phyloP scores from a whole-genome alignment of 495 filamentous ascomycete genomes.

The Wilcoxina mikolae region DNA sequence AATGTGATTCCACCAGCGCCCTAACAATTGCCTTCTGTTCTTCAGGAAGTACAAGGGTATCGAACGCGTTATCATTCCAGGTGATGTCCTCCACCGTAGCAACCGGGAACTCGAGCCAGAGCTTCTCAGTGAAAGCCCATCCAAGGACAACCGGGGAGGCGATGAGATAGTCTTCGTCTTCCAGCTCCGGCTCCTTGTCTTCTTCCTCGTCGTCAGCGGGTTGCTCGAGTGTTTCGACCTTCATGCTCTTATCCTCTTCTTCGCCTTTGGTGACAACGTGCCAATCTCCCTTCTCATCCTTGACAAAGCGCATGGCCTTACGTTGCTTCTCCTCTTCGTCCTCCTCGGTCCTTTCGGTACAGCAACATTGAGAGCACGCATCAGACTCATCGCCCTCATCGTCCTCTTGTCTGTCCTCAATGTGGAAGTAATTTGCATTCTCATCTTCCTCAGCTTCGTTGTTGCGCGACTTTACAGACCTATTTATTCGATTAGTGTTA shows the following conservation, averaged over 20 bases:
- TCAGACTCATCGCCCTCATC: constrained; percentile 11
- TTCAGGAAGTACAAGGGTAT: constrained; percentile 56
- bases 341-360: constrained; percentile 23
- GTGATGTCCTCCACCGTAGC: constrained; percentile 66
- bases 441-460: constrained; percentile 49
- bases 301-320: constrained; percentile 45
- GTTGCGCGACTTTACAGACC: constrained; percentile 62
- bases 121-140: constrained; percentile 80
- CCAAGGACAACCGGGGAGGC: constrained; percentile 86
- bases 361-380: constrained; percentile 2
- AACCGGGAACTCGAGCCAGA: constrained; percentile 83
- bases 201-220: constrained; percentile 41
- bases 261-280: constrained; percentile 29
- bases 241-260: not conserved
- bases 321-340: constrained; percentile 38
- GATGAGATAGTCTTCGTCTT: constrained; percentile 72
- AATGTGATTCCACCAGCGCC: constrained; percentile 67
- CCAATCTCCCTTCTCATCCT: constrained; percentile 46
- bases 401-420: constrained; percentile 13
- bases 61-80: constrained; percentile 72
- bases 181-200: constrained; percentile 43
- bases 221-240: constrained; percentile 37
- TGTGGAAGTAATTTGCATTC: constrained; percentile 35
- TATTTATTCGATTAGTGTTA: too few species aligned
- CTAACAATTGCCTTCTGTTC: constrained; percentile 70